Base-by-base conservation (phyloP, 257 asterid genomes). In the Solanum commersonii region DNA sequence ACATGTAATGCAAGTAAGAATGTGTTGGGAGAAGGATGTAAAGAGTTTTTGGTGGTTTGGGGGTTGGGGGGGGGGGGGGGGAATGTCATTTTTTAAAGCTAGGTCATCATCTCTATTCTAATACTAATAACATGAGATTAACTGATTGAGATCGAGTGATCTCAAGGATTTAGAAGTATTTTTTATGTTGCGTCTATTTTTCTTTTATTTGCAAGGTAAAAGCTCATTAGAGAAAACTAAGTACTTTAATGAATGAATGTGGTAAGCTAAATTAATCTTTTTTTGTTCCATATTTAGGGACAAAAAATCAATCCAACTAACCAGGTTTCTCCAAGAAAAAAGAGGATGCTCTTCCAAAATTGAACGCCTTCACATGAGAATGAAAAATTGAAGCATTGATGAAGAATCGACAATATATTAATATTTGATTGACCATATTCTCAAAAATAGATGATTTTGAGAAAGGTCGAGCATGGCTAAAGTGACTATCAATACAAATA, bases 241-340 rank as follows among this genome's bases (percentile, higher is more conserved):
- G 25, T 20, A 7, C 25, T 18, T 56, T 56, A 18, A 56, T 20
- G 65, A 56, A 56, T 56, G n/a, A 18, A 56, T 56, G 1, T 18
- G 25, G 11, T 56, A 56, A 56, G 8, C 10, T 56, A 18, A 7
- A 56, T 20, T 20, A 56, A 6, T 20, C 2, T 56, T 20, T 20
- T 18, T 20, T 56, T 18, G 2, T 20, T 56, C 11, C 23, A 52
- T 52, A 52, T 16, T 49, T 52, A 0, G 3, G 7, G 20, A 52
- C 23, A 16, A 52, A 7, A 16, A 16, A 52, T 5, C 63, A 16
- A 52, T 52, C 63, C 10, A 52, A 1, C 23, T 15, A 52, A 15
- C 3, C 1, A 15, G 3, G 9, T 16, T 52, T 49, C 1, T 52
- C 3, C 0, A 52, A 5, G 0, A 2, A 16, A 52, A 52, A 5